Evolutionary conservation across 1,284 basidiomycete species (phyloP).

Genomic region (Marasmius fiardii): DNA sequence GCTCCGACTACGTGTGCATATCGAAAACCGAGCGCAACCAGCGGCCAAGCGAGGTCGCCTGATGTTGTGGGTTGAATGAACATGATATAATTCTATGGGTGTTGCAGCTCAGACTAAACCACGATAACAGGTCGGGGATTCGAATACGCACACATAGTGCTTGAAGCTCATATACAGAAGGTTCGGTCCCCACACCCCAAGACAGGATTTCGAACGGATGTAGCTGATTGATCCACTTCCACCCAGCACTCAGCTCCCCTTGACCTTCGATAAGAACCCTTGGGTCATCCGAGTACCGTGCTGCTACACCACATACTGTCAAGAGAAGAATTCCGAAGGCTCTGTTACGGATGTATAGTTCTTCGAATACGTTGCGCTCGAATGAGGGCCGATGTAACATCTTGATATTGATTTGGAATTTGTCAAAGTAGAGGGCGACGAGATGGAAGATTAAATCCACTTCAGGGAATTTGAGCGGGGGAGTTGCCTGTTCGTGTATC

Average conservation of each 20-base stretch:
- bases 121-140: not conserved
- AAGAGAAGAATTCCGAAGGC: constrained; percentile 45
- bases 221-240: constrained; percentile 41
- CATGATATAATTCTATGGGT: constrained; percentile 5
- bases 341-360: constrained; percentile 34
- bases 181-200: constrained; percentile 25
- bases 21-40: constrained; percentile 40
- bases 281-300: constrained; percentile 40
- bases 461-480: constrained; percentile 25
- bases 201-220: constrained; percentile 33
- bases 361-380: constrained; percentile 33
- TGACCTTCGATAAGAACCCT: constrained; percentile 31
- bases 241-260: constrained; percentile 26
- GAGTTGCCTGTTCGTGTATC: not conserved
- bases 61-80: constrained; percentile 22
- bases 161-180: constrained; percentile 43
- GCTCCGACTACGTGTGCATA: constrained; percentile 34
- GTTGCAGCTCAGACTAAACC: not conserved
- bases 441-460: constrained; percentile 36
- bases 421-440: constrained; percentile 44
- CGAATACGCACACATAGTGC: constrained; percentile 18
- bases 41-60: constrained; percentile 37
- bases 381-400: constrained; percentile 47
- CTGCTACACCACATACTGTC: constrained; percentile 47
- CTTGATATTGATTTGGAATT: constrained; percentile 37